Evolutionary conservation across 495 filamentous ascomycete genomes (phyloP).

Genomic region (Annulohypoxylon bovei): DNA sequence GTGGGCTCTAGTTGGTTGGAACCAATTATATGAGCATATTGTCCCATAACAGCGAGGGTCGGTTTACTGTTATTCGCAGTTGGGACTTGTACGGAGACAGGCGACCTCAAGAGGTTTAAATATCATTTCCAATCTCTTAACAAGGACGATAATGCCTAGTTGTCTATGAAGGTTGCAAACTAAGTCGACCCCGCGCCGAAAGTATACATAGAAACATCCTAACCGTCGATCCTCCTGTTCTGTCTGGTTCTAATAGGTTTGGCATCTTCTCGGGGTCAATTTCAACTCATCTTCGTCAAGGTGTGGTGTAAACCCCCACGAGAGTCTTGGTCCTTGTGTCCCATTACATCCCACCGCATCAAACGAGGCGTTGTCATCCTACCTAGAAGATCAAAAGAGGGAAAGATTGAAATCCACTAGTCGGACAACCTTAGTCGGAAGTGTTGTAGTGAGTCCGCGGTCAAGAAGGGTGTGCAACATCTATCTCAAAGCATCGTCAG

Average conservation of each 20-base stretch:
- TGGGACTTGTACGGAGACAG: not conserved
- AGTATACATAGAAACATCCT: not conserved
- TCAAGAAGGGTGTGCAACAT: not conserved
- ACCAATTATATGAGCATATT: not conserved
- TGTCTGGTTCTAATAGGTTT: not conserved
- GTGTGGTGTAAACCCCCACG: slow-evolving; percentile 19
- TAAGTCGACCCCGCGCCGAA: slow-evolving; percentile 1
- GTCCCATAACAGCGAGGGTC: not conserved
- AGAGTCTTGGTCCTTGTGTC: not conserved
- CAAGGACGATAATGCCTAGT: not conserved
- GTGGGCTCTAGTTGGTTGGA: slow-evolving; percentile 3
- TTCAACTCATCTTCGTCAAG: not conserved
- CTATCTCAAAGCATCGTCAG: not conserved
- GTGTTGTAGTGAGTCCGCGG: not conserved
- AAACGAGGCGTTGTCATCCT: not conserved
- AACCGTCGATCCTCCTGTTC: not conserved
- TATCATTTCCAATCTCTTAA: not conserved
- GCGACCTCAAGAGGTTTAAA: slow-evolving; percentile 9
- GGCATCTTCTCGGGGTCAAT: slow-evolving; percentile 2
- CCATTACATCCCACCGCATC: not conserved
- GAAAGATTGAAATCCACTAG: not conserved
- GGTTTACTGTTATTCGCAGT: not conserved
- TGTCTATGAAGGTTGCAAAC: not conserved
- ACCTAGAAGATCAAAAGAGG: slow-evolving; percentile 1
- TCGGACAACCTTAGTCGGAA: slow-evolving; percentile 8